Evolutionary conservation across 805 yeast genomes (phyloP), one percentile per base, ranked within the genome.

Genomic region (Allodekkera sacchari): DNA sequence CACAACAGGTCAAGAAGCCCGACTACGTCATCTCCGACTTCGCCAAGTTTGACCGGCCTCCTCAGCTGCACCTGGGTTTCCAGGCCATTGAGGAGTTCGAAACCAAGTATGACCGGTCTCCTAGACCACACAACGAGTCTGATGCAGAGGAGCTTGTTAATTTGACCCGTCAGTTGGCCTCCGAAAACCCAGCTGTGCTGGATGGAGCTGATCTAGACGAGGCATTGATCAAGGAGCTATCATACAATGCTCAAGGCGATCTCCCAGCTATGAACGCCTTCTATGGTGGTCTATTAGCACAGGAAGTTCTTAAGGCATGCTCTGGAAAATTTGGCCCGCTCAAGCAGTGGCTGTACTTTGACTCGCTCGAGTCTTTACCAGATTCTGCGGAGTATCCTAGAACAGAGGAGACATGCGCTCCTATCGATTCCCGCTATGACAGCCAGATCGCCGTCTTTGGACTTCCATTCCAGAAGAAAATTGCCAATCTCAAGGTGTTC

Each of bases 381-480:
- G 64, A 71, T 20, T 43, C 58, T 1, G 68, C 71, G 6, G 56
- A 59, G 7, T 79, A 50, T 45, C 71, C 76, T 35, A 73, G 94
- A 67, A 69, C 67, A 19, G 83, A 66, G 40, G 82, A 76, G 34
- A 73, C 81, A 29, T 81, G 89, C 23, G 69, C 73, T 36, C 89
- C 97, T 22, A 57, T 71, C 31, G 76, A 78, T 26, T 67, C 94
- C 5, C 77, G 98, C 53, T 92, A 92, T 52, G 98, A 92, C 57
- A 74, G 76, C n/a, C 95, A 87, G 63, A 83, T 87, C 50, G 96
- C 97, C 2, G 95, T 89, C 1, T 87, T 87, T 46, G 98, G 98
- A 37, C 52, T 71, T 30, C 74, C 73, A 26, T 84, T 74, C 59
- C 89, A 85, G 52, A 74, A 80, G 48, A 63, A 62, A 27, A 61